Percentiles rank a stretch among this genome's conserved stretches.
Conservation (phyloP, 2,329 filamentous ascomycete genomes). For the Fusarium sp. region DNA sequence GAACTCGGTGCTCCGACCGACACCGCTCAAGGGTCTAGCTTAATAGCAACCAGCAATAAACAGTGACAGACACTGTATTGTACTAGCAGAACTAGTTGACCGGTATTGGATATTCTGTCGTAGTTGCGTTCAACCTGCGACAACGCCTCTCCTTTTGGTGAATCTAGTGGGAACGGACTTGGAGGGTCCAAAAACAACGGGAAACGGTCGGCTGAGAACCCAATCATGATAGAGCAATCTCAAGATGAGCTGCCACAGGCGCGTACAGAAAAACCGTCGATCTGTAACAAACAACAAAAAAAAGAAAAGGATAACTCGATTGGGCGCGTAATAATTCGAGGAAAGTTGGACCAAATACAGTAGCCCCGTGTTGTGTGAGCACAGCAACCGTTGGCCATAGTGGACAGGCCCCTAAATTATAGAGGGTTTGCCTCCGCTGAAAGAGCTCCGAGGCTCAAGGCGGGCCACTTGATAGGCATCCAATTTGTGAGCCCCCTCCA, state of each 20-base stretch:
- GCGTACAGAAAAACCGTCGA: slow-evolving; percentile 14
- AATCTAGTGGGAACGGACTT: background rate
- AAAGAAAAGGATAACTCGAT: slow-evolving; percentile 13
- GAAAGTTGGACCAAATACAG: slow-evolving; percentile 9
- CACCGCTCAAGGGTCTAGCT: slow-evolving; percentile 32
- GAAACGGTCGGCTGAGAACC: slow-evolving; percentile 13
- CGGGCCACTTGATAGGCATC: slow-evolving; percentile 27
- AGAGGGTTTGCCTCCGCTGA: slow-evolving; percentile 23
- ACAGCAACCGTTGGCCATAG: slow-evolving; percentile 15
- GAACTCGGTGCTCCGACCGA: slow-evolving; percentile 36
- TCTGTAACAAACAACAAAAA: slow-evolving; percentile 16
- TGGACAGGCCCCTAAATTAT: slow-evolving; percentile 21
- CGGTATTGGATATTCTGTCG: slow-evolving; percentile 25
- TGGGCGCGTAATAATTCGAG: background rate
- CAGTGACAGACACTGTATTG: slow-evolving; percentile 36
- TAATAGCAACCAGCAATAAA: slow-evolving; percentile 5
- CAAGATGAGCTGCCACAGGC: slow-evolving; percentile 20
- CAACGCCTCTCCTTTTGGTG: slow-evolving; percentile 31
- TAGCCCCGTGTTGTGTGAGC: slow-evolving; percentile 9
- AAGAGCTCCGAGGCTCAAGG: slow-evolving; percentile 16
- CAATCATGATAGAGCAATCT: slow-evolving; percentile 23
- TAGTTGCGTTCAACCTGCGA: slow-evolving; percentile 31
- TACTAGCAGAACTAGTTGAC: slow-evolving; percentile 7
- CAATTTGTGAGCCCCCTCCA: background rate
- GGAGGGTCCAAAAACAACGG: slow-evolving; percentile 24